Evolutionary conservation across 768 basidiomycete genomes (phyloP).

Genomic region (Phlegmacium glaucopus): DNA sequence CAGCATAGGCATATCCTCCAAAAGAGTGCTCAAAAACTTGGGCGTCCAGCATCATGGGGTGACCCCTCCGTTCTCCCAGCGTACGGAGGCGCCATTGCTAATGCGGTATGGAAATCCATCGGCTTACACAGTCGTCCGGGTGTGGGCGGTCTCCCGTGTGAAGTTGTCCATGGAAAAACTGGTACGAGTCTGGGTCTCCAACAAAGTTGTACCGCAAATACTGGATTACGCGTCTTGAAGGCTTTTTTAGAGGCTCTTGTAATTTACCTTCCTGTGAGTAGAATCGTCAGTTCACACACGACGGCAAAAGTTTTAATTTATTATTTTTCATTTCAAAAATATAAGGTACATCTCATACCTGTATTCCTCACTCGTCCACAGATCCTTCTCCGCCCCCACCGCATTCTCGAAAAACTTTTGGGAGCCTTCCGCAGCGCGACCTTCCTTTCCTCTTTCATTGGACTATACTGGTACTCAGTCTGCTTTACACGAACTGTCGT

Average conservation of each 20-base stretch:
- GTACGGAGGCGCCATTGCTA: slow-evolving; percentile 53
- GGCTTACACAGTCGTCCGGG: slow-evolving; percentile 49
- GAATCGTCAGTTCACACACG: not conserved
- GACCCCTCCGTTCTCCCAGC: slow-evolving; percentile 58
- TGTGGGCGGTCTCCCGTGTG: slow-evolving; percentile 74
- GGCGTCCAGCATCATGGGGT: slow-evolving; percentile 60
- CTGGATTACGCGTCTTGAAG: slow-evolving; percentile 44
- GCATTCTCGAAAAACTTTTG: slow-evolving; percentile 38
- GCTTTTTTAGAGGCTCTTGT: slow-evolving; percentile 62
- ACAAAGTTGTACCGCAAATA: slow-evolving; percentile 60
- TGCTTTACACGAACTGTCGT: slow-evolving; percentile 67
- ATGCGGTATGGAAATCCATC: slow-evolving; percentile 51
- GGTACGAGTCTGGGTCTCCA: slow-evolving; percentile 43
- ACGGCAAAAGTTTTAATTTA: not conserved
- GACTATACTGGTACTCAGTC: slow-evolving; percentile 66
- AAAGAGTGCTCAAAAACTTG: slow-evolving; percentile 50
- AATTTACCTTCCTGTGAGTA: slow-evolving; percentile 70
- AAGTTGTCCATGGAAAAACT: slow-evolving; percentile 64
- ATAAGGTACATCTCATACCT: slow-evolving; percentile 71
- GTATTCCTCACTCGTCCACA: slow-evolving; percentile 57
- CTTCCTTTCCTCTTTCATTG: slow-evolving; percentile 71
- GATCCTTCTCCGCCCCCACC: slow-evolving; percentile 43
- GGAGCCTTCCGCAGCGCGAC: slow-evolving; percentile 62
- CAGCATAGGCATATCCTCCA: slow-evolving; percentile 38
- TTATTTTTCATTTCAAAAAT: not conserved